phyloP scores from a whole-genome alignment of 2,329 filamentous ascomycete genomes.

The Penicillium sp. region DNA sequence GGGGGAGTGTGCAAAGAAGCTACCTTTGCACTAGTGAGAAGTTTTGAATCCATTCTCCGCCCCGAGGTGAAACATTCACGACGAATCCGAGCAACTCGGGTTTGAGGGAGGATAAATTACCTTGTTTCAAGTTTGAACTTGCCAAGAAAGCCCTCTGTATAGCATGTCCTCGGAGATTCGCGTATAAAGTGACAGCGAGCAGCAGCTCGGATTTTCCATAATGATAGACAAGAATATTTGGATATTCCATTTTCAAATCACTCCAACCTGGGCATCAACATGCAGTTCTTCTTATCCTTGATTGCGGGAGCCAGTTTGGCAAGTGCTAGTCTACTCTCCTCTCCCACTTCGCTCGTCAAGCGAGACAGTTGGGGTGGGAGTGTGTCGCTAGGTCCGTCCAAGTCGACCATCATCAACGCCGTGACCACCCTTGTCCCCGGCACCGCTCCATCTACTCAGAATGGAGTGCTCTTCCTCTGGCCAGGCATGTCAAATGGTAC shows the following conservation, averaged over 20 bases:
- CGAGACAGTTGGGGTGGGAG: conserved; percentile 44
- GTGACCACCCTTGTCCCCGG: conserved; percentile 49
- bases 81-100: background rate
- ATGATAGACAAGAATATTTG: background rate
- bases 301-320: conserved; percentile 11
- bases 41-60: conserved; percentile 6
- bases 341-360: conserved; percentile 18
- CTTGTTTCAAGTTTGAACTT: conserved; percentile 5
- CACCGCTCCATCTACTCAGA: conserved; percentile 41
- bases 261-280: background rate
- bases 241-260: background rate
- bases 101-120: background rate
- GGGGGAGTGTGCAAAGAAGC: background rate
- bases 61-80: conserved; percentile 13
- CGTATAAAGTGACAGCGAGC: background rate
- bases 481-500: conserved; percentile 53
- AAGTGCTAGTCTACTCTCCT: conserved; percentile 18
- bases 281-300: conserved; percentile 12
- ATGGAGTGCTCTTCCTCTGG: conserved; percentile 48
- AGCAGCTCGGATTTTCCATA: background rate
- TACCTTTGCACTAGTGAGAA: conserved; percentile 1
- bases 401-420: conserved; percentile 44
- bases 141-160: too few relatives aligned
- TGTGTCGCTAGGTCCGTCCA: conserved; percentile 43
- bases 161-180: too few relatives aligned